phyloP scores from a whole-genome alignment of 2,329 filamentous ascomycete species.

The Trichoderma gracile region DNA sequence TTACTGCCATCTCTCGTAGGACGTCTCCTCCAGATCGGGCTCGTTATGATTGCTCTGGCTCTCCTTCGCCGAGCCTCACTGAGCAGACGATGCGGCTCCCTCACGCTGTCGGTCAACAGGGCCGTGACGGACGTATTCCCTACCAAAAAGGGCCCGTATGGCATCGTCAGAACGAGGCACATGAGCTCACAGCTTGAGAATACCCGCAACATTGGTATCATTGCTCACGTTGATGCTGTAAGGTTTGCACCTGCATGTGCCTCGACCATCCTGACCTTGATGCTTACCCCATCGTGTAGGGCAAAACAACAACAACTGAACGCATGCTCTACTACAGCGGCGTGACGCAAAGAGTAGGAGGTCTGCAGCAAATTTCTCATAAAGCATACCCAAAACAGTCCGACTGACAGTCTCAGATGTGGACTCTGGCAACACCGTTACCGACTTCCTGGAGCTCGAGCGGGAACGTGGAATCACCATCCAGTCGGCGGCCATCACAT shows the following conservation, averaged over 20 bases:
- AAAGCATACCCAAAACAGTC: neutral
- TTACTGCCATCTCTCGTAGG: neutral
- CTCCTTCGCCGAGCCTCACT: slow-evolving; percentile 25
- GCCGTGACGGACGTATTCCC: slow-evolving; percentile 2
- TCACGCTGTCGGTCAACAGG: neutral
- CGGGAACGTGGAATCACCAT: slow-evolving; percentile 93
- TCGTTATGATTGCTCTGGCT: slow-evolving; percentile 27
- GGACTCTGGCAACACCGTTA: slow-evolving; percentile 94
- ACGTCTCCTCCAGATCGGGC: neutral
- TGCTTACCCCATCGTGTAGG: slow-evolving; percentile 45
- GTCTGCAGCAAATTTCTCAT: slow-evolving; percentile 40
- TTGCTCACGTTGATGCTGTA: slow-evolving; percentile 94
- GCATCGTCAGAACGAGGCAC: neutral
- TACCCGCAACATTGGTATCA: slow-evolving; percentile 95
- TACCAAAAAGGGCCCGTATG: neutral
- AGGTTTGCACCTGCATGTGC: slow-evolving; percentile 29
- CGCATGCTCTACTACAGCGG: slow-evolving; percentile 98
- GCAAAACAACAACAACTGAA: slow-evolving; percentile 98
- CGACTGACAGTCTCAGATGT: slow-evolving; percentile 61
- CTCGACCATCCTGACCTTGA: neutral
- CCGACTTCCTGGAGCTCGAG: slow-evolving; percentile 93
- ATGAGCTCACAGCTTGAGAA: slow-evolving; percentile 40
- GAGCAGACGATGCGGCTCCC: slow-evolving; percentile 10
- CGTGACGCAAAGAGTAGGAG: slow-evolving; percentile 80
- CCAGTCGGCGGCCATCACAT: slow-evolving; percentile 94